A percentile compares a stretch with the other conserved stretches of the same genome.
Evolutionary conservation across 306 rosid species (phyloP).

Genomic region (Castanea sativa): DNA sequence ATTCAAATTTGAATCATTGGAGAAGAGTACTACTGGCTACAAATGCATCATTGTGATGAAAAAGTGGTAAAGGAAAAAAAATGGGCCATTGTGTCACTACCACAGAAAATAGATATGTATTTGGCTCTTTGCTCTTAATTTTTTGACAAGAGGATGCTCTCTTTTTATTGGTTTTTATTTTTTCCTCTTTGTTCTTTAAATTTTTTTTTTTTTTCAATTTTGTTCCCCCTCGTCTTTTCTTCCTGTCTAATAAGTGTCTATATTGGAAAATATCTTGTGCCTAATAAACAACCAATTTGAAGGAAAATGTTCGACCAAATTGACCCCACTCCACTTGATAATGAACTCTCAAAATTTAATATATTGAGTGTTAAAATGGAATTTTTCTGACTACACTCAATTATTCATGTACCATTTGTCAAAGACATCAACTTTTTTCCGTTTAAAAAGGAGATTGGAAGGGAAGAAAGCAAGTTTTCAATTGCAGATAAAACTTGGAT

Average conservation of each 20-base stretch:
- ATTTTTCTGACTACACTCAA: too few relatives aligned
- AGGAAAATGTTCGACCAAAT: not conserved
- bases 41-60: conserved; percentile 9
- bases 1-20: not conserved
- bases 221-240: not conserved
- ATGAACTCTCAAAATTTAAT: too few relatives aligned
- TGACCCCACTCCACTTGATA: not conserved
- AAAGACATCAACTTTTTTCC: too few relatives aligned
- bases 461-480: too few relatives aligned
- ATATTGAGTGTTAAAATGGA: too few relatives aligned
- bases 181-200: not conserved
- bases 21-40: not conserved
- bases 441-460: too few relatives aligned
- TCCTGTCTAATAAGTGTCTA: too few relatives aligned
- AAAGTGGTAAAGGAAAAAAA: conserved; percentile 13
- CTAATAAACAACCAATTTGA: not conserved
- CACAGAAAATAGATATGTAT: not conserved
- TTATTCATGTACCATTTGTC: too few relatives aligned
- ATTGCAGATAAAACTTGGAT: accelerated
- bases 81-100: conserved; percentile 34
- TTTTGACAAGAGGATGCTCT: not conserved
- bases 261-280: not conserved
- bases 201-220: not conserved
- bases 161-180: not conserved
- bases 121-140: conserved; percentile 19